Evolutionary conservation across 768 basidiomycete genomes (phyloP).

Genomic region (Lactifluus subvellereus): DNA sequence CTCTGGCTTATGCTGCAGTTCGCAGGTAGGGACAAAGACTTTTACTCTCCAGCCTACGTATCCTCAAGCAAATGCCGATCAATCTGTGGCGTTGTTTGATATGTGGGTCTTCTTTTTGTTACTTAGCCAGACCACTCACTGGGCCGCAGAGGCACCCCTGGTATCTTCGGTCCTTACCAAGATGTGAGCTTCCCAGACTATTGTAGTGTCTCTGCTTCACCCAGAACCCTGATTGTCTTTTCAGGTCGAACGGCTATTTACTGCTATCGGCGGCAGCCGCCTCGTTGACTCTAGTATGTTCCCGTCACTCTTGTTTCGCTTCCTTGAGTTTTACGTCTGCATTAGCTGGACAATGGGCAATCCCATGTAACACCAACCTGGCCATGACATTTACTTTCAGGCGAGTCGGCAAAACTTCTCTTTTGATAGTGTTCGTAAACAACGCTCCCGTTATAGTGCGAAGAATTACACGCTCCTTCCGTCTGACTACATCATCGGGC

Average conservation of each 20-base stretch:
- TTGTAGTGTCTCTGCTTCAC: background rate
- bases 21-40: slow-evolving; percentile 8
- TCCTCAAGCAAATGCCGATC: slow-evolving; percentile 45
- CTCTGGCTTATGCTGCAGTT: background rate
- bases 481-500: slow-evolving; percentile 73
- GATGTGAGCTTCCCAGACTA: slow-evolving; percentile 45
- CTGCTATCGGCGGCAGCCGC: slow-evolving; percentile 56
- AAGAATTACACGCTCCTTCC: slow-evolving; percentile 60
- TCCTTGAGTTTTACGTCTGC: background rate
- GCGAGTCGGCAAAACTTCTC: slow-evolving; percentile 34
- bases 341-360: slow-evolving; percentile 62
- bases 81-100: slow-evolving; percentile 66
- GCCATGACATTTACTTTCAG: slow-evolving; percentile 65
- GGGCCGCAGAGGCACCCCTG: slow-evolving; percentile 52
- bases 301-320: background rate
- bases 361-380: slow-evolving; percentile 60
- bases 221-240: slow-evolving; percentile 3
- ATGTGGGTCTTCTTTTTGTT: slow-evolving; percentile 38
- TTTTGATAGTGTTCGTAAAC: background rate
- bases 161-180: slow-evolving; percentile 71
- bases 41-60: slow-evolving; percentile 62
- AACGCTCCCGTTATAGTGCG: slow-evolving; percentile 29
- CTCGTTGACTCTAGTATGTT: slow-evolving; percentile 56
- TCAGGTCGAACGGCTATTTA: slow-evolving; percentile 63
- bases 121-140: background rate